These are phyloP conservation scores for Oropetium thomaeum DNA, from an alignment of 176 grass and related monocot species.

Conservation along the genomic window DNA sequence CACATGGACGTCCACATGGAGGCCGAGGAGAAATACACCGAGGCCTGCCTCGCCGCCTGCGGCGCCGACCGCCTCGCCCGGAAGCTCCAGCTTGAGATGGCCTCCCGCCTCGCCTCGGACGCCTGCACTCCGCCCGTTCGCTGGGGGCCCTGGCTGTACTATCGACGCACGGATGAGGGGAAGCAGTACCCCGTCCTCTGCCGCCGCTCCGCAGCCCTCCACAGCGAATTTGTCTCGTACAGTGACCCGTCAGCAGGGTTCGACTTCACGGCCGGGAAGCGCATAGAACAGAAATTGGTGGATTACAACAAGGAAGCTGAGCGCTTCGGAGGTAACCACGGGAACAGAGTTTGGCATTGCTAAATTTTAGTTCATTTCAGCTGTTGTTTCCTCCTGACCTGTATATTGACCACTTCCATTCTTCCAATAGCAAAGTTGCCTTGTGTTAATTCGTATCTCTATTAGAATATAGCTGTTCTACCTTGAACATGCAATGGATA, in stretches of 20 bases:
- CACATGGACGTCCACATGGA: constrained; percentile 97
- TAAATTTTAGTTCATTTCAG: neutral
- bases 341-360: neutral
- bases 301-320: constrained; percentile 95
- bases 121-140: constrained; percentile 62
- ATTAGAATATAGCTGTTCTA: neutral
- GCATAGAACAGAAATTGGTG: constrained; percentile 84
- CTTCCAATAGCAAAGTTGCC: neutral
- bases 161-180: constrained; percentile 74
- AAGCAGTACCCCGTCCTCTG: constrained; percentile 89
- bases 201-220: constrained; percentile 63
- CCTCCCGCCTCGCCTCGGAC: constrained; percentile 66
- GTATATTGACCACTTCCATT: neutral
- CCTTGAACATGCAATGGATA: neutral
- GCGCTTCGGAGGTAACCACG: constrained; percentile 69
- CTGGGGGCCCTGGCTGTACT: constrained; percentile 92
- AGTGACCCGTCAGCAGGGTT: constrained; percentile 83
- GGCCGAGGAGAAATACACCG: constrained; percentile 89
- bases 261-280: constrained; percentile 78
- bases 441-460: neutral
- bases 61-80: constrained; percentile 70
- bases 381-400: neutral
- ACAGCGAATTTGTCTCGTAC: constrained; percentile 75
- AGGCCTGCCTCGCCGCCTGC: constrained; percentile 63
- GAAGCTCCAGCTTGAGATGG: constrained; percentile 97